Evolutionary conservation across 192 early-diverging fungal genomes (phyloP).

Genomic region (Cetraspora pellucida): DNA sequence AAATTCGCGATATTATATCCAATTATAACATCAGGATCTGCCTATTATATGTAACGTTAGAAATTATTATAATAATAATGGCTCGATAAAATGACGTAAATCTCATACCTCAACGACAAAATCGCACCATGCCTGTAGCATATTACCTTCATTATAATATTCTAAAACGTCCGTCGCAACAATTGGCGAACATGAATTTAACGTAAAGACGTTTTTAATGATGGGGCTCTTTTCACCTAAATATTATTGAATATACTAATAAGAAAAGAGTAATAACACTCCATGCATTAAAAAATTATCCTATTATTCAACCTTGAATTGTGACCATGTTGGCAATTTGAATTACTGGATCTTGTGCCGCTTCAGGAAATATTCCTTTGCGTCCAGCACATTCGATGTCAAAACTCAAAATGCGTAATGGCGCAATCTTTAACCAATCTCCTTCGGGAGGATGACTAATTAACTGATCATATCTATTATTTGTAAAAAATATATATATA

Average conservation of each 20-base stretch:
- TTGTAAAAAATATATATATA: not conserved
- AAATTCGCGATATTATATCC: conserved; percentile 98
- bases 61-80: conserved; percentile 6
- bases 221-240: conserved; percentile 84
- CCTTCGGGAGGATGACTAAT: conserved; percentile 84
- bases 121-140: conserved; percentile 83
- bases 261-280: not conserved
- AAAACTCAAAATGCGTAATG: conserved; percentile 91
- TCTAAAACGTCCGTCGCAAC: conserved; percentile 84
- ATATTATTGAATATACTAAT: not conserved
- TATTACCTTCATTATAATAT: conserved; percentile 76
- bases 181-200: conserved; percentile 90
- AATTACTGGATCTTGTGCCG: conserved; percentile 90
- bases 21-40: conserved; percentile 92
- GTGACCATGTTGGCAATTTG: conserved; percentile 97
- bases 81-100: not conserved
- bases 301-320: conserved; percentile 63
- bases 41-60: conserved; percentile 36
- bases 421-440: conserved; percentile 93
- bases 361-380: conserved; percentile 94
- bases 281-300: not conserved
- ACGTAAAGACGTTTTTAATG: conserved; percentile 91
- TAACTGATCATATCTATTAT: conserved; percentile 67
- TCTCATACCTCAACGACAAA: conserved; percentile 69
- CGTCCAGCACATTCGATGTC: conserved; percentile 99